Conservation (phyloP, 2,329 filamentous ascomycete genomes). For the Myriosclerotinia scirpicola region DNA sequence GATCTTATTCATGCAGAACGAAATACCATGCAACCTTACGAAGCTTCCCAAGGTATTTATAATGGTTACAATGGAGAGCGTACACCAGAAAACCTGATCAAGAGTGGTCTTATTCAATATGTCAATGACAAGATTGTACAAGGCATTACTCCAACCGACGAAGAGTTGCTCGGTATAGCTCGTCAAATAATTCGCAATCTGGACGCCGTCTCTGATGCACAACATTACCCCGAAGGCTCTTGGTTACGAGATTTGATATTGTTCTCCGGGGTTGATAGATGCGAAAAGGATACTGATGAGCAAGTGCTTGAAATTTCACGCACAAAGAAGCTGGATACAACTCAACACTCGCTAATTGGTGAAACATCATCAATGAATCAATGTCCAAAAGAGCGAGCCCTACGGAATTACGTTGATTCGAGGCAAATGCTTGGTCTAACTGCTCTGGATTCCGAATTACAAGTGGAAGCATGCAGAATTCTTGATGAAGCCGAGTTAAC, state of each 20-base stretch:
- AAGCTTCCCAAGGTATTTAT: constrained; percentile 43
- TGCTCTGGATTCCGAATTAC: constrained; percentile 59
- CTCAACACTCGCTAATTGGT: constrained; percentile 1
- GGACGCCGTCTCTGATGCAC: constrained; percentile 48
- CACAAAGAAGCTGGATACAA: neutral
- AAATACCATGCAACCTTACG: constrained; percentile 55
- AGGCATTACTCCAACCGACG: constrained; percentile 48
- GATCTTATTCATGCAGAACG: constrained; percentile 65
- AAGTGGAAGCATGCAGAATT: constrained; percentile 58
- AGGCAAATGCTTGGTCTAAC: constrained; percentile 52
- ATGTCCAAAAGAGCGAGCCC: constrained; percentile 33
- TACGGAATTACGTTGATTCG: constrained; percentile 33
- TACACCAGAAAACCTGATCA: constrained; percentile 62
- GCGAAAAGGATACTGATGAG: neutral
- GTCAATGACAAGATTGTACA: constrained; percentile 47
- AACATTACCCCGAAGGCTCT: constrained; percentile 42
- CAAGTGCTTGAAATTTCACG: neutral
- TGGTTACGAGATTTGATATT: constrained; percentile 63
- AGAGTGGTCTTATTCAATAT: constrained; percentile 57
- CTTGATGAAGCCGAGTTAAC: constrained; percentile 55
- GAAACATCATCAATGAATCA: neutral
- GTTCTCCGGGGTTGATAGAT: constrained; percentile 38
- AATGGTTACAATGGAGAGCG: constrained; percentile 51
- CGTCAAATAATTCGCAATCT: constrained; percentile 57
- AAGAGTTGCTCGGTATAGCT: constrained; percentile 58